Evolutionary conservation across 495 filamentous ascomycete genomes (phyloP).

Genomic region (Cairneyella variabilis): DNA sequence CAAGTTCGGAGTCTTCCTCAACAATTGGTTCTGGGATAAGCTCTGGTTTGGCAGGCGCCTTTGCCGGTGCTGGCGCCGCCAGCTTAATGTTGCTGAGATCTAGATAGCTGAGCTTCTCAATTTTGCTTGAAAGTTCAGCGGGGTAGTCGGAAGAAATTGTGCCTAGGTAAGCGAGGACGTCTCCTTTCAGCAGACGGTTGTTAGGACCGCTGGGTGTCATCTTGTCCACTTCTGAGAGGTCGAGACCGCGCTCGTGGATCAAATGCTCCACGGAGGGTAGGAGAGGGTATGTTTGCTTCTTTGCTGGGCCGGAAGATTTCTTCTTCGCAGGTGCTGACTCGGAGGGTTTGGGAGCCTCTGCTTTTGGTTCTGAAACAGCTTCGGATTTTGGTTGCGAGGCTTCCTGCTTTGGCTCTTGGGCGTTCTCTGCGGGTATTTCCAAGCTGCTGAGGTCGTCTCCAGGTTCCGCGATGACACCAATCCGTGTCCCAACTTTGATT

Average conservation of each 20-base stretch:
- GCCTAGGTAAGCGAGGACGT: slow-evolving; percentile 89
- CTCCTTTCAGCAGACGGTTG: slow-evolving; percentile 89
- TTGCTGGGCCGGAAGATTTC: slow-evolving; percentile 41
- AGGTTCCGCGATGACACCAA: slow-evolving; percentile 70
- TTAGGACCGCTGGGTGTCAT: slow-evolving; percentile 86
- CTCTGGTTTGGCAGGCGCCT: slow-evolving; percentile 33
- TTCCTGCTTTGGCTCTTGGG: slow-evolving; percentile 33
- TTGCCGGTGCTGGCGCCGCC: slow-evolving; percentile 45
- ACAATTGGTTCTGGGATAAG: slow-evolving; percentile 36
- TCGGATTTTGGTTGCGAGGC: slow-evolving; percentile 25
- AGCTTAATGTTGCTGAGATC: slow-evolving; percentile 95
- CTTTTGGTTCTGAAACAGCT: slow-evolving; percentile 1
- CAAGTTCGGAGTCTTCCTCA: slow-evolving; percentile 50
- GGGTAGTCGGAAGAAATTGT: slow-evolving; percentile 65
- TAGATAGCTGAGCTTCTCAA: slow-evolving; percentile 73
- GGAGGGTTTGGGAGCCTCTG: slow-evolving; percentile 20
- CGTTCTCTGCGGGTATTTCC: slow-evolving; percentile 62
- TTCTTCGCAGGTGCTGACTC: slow-evolving; percentile 26
- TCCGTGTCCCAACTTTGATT: slow-evolving; percentile 67
- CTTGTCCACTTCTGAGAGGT: slow-evolving; percentile 65
- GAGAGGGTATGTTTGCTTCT: slow-evolving; percentile 72
- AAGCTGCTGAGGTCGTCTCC: slow-evolving; percentile 69
- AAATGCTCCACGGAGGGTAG: slow-evolving; percentile 83
- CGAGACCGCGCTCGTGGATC: slow-evolving; percentile 70
- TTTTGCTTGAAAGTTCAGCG: slow-evolving; percentile 59